Conservation (phyloP, 2,329 filamentous ascomycete species). For the Phaeophleospora eucalypticola region DNA sequence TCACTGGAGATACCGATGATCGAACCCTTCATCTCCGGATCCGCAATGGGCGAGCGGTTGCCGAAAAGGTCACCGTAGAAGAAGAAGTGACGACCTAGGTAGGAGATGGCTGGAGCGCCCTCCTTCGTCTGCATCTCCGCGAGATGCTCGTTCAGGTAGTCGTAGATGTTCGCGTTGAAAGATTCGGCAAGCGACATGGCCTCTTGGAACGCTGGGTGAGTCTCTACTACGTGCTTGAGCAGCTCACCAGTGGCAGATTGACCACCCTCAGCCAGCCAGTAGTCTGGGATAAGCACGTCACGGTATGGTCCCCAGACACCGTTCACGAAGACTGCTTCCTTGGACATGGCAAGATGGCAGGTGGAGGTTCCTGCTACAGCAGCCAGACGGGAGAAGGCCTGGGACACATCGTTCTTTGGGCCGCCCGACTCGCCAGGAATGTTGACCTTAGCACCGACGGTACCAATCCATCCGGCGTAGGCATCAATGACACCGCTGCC, state of each 20-base stretch:
- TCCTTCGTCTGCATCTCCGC: slow-evolving; percentile 66
- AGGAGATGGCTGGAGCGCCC: slow-evolving; percentile 72
- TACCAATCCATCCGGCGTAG: slow-evolving; percentile 97
- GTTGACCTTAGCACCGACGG: slow-evolving; percentile 92
- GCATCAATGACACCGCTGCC: slow-evolving; percentile 97
- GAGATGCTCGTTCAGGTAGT: slow-evolving; percentile 87
- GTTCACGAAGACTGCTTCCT: slow-evolving; percentile 84
- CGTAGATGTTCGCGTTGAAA: slow-evolving; percentile 85
- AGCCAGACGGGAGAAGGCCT: slow-evolving; percentile 88
- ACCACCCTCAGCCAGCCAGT: slow-evolving; percentile 96
- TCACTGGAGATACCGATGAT: slow-evolving; percentile 84
- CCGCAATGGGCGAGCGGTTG: slow-evolving; percentile 89
- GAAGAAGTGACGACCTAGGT: slow-evolving; percentile 90
- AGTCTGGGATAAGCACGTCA: slow-evolving; percentile 84
- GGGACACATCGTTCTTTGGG: slow-evolving; percentile 78
- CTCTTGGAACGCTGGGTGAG: slow-evolving; percentile 83
- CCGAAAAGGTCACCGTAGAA: slow-evolving; percentile 98
- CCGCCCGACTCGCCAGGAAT: slow-evolving; percentile 57
- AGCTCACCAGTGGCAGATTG: slow-evolving; percentile 95
- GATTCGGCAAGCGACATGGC: slow-evolving; percentile 74
- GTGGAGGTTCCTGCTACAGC: slow-evolving; percentile 96
- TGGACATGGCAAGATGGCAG: slow-evolving; percentile 94
- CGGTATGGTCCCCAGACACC: slow-evolving; percentile 97
- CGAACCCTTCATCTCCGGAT: slow-evolving; percentile 86
- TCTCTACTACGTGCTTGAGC: slow-evolving; percentile 89